phyloP scores from a whole-genome alignment of 176 grass and related monocot genomes.

The Avena atlantica region DNA sequence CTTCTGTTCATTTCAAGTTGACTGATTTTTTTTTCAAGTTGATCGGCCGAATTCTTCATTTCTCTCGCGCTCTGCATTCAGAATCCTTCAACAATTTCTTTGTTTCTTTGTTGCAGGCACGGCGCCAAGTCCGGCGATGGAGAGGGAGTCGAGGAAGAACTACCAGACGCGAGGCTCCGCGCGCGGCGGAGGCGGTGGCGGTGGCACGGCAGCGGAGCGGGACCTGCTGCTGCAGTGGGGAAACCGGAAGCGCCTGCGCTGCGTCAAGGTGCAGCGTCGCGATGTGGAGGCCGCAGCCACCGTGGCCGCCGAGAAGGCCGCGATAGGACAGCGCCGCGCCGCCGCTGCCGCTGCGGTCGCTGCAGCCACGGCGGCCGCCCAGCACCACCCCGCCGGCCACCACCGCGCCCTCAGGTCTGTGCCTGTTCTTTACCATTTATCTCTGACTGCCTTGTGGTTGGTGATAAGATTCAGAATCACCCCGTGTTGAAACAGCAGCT shows the following conservation, averaged over 20 bases:
- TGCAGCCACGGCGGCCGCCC: conserved; percentile 43
- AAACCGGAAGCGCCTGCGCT: conserved; percentile 81
- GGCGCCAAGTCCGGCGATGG: conserved; percentile 52
- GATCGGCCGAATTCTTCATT: neutral
- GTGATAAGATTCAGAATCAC: conserved; percentile 22
- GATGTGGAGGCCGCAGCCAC: conserved; percentile 62
- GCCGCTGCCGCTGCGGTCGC: conserved; percentile 29
- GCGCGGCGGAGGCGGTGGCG: conserved; percentile 28
- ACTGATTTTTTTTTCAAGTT: neutral
- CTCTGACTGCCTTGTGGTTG: neutral
- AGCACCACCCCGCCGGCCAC: conserved; percentile 45
- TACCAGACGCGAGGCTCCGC: conserved; percentile 79
- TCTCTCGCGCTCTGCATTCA: neutral
- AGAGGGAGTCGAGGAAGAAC: conserved; percentile 77
- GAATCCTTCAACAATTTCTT: neutral
- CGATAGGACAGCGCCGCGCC: conserved; percentile 62
- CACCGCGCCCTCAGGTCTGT: conserved; percentile 63
- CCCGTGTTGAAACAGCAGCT: conserved; percentile 23
- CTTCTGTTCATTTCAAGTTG: conserved; percentile 5
- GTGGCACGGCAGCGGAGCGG: conserved; percentile 56
- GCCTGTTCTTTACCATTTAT: neutral
- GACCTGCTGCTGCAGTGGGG: conserved; percentile 90
- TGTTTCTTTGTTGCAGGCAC: neutral
- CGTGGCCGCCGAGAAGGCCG: conserved; percentile 55
- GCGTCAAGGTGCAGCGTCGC: conserved; percentile 81